These are phyloP conservation scores for Porcisia deanei DNA, from an alignment of 208 protist genomes.

Conservation along the genomic window DNA sequence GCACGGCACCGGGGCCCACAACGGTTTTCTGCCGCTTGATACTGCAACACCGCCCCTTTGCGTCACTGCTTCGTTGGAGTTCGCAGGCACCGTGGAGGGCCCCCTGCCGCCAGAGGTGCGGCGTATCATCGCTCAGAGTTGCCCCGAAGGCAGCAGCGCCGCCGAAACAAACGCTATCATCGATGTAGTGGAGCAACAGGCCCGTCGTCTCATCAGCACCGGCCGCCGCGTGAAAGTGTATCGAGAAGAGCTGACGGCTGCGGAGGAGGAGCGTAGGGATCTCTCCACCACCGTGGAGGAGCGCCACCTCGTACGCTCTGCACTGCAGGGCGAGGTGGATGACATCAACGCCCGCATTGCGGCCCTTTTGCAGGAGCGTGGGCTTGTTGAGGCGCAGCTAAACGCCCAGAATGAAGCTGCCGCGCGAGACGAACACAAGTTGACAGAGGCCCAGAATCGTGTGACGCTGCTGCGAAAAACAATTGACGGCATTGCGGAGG, in stretches of 20 bases:
- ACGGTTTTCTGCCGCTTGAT: not conserved
- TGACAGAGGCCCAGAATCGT: conserved; percentile 62
- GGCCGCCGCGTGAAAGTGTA: conserved; percentile 78
- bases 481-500: conserved; percentile 66
- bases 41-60: not conserved
- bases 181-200: conserved; percentile 74
- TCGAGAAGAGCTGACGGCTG: conserved; percentile 72
- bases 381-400: conserved; percentile 70
- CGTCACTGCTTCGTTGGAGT: not conserved
- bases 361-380: conserved; percentile 56
- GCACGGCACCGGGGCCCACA: not conserved
- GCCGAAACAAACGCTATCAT: not conserved
- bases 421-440: conserved; percentile 40
- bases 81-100: conserved; percentile 41
- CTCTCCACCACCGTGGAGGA: conserved; percentile 49
- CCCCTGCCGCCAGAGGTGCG: conserved; percentile 78
- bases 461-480: conserved; percentile 56
- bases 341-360: conserved; percentile 71
- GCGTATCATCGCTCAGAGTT: conserved; percentile 57
- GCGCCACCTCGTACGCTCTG: conserved; percentile 43
- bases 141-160: conserved; percentile 12
- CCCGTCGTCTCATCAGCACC: conserved; percentile 78
- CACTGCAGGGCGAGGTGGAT: conserved; percentile 48
- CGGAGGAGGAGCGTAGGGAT: conserved; percentile 66
- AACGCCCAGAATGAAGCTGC: conserved; percentile 35